Percentiles rank a stretch among this genome's conserved stretches.
Conservation (phyloP, 2,329 filamentous ascomycete species). For the Neoascochyta sp. region DNA sequence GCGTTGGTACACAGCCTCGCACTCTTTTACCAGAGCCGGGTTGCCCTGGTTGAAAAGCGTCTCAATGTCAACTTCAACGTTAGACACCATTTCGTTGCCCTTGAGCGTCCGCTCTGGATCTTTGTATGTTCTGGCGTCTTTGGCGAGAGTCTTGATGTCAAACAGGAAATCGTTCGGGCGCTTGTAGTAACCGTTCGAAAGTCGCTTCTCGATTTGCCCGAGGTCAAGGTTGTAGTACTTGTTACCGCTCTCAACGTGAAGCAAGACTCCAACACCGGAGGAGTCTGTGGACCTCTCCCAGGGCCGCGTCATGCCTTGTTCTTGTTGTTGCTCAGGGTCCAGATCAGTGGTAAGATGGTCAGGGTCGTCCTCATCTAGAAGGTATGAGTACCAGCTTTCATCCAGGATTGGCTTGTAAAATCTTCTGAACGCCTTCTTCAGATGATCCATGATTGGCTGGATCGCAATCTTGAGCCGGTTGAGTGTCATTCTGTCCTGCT, state of each 20-base stretch:
- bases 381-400: conserved; percentile 69
- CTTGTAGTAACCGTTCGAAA: conserved; percentile 95
- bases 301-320: conserved; percentile 60
- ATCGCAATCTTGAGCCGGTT: conserved; percentile 85
- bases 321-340: conserved; percentile 51
- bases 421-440: conserved; percentile 83
- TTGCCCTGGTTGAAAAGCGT: conserved; percentile 68
- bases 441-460: conserved; percentile 95
- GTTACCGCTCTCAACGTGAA: conserved; percentile 71
- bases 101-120: conserved; percentile 80
- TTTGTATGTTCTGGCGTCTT: conserved; percentile 77
- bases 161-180: conserved; percentile 83
- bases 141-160: conserved; percentile 79
- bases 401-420: conserved; percentile 77
- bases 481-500: conserved; percentile 76
- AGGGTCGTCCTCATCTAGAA: conserved; percentile 80
- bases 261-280: conserved; percentile 71
- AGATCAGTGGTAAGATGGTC: conserved; percentile 59
- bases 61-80: conserved; percentile 89
- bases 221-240: conserved; percentile 96
- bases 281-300: conserved; percentile 78
- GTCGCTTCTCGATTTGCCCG: conserved; percentile 87
- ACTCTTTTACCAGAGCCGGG: conserved; percentile 55
- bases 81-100: conserved; percentile 85
- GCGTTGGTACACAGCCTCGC: conserved; percentile 72